phyloP scores from a whole-genome alignment of 1,139 yeast genomes.

The Lodderomyces pseudojiufengensis region DNA sequence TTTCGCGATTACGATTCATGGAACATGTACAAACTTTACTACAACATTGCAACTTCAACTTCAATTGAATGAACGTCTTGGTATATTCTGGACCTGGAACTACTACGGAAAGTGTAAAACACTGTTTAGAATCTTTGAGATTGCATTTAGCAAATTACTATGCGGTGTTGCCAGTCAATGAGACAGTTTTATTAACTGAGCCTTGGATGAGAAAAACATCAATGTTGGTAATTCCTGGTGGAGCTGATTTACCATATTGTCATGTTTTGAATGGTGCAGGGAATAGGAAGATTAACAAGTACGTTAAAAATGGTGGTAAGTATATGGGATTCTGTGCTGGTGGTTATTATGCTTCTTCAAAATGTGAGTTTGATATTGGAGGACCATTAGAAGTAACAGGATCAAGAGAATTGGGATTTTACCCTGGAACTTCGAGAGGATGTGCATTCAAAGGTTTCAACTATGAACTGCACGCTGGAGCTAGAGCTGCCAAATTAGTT shows the following conservation, averaged over 20 bases:
- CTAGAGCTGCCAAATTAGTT: conserved; percentile 52
- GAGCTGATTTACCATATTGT: conserved; percentile 90
- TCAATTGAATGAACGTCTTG: conserved; percentile 74
- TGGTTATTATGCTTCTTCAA: conserved; percentile 74
- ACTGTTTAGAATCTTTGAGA: conserved; percentile 73
- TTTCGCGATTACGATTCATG: not conserved
- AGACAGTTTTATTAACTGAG: conserved; percentile 61
- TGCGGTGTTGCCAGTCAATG: conserved; percentile 73
- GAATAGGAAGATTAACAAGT: conserved; percentile 55
- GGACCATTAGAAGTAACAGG: conserved; percentile 81
- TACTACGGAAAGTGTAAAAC: conserved; percentile 80
- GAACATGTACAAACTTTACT: too few relatives aligned
- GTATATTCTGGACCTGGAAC: conserved; percentile 87
- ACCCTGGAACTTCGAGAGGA: conserved; percentile 81
- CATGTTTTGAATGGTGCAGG: conserved; percentile 66
- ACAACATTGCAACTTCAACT: too few relatives aligned
- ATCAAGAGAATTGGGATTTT: conserved; percentile 72
- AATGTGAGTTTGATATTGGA: conserved; percentile 83
- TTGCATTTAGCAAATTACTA: conserved; percentile 80
- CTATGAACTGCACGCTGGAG: conserved; percentile 74
- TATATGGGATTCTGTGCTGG: conserved; percentile 96
- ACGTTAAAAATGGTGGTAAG: conserved; percentile 74
- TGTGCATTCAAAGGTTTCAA: conserved; percentile 76
- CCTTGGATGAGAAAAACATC: conserved; percentile 89
- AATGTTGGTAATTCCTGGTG: conserved; percentile 87